Percentiles rank a stretch among this genome's conserved stretches.
Conservation (phyloP, 257 asterid genomes). For the Lantana camara region DNA sequence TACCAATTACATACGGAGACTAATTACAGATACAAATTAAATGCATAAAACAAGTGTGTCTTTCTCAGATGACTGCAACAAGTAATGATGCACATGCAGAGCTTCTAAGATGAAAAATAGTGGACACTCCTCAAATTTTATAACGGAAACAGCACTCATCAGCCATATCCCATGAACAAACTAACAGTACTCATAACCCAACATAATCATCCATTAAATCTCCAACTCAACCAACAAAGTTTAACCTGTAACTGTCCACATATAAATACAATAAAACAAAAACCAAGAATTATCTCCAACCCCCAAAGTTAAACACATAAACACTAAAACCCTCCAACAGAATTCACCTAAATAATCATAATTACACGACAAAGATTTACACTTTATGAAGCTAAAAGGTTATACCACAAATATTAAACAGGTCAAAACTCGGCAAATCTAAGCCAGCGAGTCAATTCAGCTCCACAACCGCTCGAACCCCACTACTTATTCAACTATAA, state of each 20-base stretch:
- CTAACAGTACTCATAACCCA: constrained; percentile 6
- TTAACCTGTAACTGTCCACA: neutral
- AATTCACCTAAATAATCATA: constrained; percentile 24
- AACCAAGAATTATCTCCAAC: constrained; percentile 4
- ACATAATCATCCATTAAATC: constrained; percentile 1
- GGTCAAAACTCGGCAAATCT: constrained; percentile 23
- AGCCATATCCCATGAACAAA: constrained; percentile 4
- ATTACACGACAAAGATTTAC: constrained; percentile 6
- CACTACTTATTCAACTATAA: constrained; percentile 27
- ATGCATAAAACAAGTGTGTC: constrained; percentile 12
- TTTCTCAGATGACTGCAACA: neutral
- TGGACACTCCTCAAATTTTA: neutral
- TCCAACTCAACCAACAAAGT: constrained; percentile 8
- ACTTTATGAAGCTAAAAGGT: constrained; percentile 2
- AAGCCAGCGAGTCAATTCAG: constrained; percentile 44
- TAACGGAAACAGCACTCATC: constrained; percentile 13
- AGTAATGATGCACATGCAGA: constrained; percentile 19
- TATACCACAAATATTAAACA: constrained; percentile 20
- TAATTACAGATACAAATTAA: neutral
- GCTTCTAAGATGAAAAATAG: neutral
- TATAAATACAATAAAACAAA: neutral
- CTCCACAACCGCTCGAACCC: constrained; percentile 32
- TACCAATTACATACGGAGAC: neutral
- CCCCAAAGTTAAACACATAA: neutral
- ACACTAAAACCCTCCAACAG: neutral